Conservation (phyloP, 2,329 filamentous ascomycete species). For the Aspergillus thermomutatus region DNA sequence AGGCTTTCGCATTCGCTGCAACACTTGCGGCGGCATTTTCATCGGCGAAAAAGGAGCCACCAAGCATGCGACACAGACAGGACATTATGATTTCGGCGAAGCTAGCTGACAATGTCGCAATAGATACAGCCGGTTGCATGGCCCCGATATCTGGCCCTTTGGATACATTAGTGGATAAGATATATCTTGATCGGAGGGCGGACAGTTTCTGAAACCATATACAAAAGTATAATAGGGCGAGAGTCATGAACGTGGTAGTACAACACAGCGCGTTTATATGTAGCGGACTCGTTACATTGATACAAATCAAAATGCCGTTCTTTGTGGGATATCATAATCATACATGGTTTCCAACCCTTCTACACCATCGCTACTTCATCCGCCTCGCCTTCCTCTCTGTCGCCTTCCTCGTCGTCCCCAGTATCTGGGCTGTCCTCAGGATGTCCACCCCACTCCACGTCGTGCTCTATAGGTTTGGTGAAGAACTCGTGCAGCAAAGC, state of each 20-base stretch:
- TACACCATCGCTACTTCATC: conserved; percentile 40
- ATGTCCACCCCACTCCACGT: conserved; percentile 39
- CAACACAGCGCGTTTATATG: background rate
- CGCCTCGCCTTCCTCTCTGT: conserved; percentile 30
- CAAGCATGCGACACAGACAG: conserved; percentile 45
- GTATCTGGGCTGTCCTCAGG: conserved; percentile 35
- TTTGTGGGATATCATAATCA: conserved; percentile 11
- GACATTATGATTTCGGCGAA: conserved; percentile 51
- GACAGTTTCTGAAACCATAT: background rate
- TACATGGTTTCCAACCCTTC: conserved; percentile 13
- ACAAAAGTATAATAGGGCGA: background rate
- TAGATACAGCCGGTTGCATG: background rate
- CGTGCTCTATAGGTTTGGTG: conserved; percentile 37
- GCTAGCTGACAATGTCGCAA: conserved; percentile 26
- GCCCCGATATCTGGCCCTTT: background rate
- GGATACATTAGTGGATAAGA: background rate
- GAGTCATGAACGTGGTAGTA: background rate
- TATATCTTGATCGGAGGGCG: background rate
- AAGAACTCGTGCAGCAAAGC: conserved; percentile 47
- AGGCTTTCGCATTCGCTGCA: conserved; percentile 74
- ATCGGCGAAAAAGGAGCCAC: conserved; percentile 46
- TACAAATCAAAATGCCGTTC: background rate
- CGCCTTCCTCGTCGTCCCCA: conserved; percentile 30
- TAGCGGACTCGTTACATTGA: background rate
- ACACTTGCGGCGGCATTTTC: conserved; percentile 49